phyloP scores from a whole-genome alignment of 345 rosid species.

The Rhodamnia rubescens region DNA sequence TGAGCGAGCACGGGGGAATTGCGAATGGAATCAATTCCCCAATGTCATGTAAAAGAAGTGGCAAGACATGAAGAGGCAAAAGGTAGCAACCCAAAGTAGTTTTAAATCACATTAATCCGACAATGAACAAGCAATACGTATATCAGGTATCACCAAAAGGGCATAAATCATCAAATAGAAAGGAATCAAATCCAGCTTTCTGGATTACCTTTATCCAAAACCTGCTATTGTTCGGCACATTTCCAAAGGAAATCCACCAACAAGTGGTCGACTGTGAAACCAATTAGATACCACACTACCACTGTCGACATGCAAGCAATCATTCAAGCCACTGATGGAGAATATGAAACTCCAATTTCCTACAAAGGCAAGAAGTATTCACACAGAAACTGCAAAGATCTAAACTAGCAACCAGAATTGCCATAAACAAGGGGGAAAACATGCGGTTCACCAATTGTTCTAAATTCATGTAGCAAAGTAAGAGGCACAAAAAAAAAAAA shows the following conservation, averaged over 20 bases:
- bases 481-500: not conserved
- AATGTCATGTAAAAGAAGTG: not conserved
- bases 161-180: not conserved
- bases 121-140: not conserved
- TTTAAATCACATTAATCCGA: not conserved
- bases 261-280: not conserved
- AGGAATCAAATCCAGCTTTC: not conserved
- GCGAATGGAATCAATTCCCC: not conserved
- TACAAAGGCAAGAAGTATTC: not conserved
- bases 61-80: not conserved
- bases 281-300: not conserved
- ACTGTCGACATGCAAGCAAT: not conserved
- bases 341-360: not conserved
- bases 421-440: not conserved
- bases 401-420: not conserved
- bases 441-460: not conserved
- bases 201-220: not conserved
- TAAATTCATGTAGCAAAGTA: not conserved
- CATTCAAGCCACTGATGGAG: not conserved
- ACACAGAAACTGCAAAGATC: not conserved
- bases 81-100: not conserved
- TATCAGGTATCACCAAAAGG: not conserved
- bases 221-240: not conserved
- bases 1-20: not conserved
- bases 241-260: not conserved